Base-by-base conservation (phyloP, 1,139 yeast species). In the Torulaspora globosa region DNA sequence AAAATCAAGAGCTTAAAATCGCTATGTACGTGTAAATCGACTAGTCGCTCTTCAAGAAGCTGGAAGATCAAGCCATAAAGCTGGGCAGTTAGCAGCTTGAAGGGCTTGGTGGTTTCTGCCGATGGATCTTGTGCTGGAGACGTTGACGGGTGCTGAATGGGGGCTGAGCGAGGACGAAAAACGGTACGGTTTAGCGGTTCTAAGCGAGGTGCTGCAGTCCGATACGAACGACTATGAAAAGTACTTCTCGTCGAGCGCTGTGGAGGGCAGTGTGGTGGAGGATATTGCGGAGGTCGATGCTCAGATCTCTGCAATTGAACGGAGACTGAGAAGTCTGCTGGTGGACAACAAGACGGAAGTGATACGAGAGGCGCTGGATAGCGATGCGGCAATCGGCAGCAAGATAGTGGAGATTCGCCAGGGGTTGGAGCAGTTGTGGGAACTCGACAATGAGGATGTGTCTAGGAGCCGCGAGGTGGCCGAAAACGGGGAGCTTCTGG, bases 211-310 rank as follows among this genome's bases (percentile, higher is more conserved):
- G 2, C 45, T 63, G 24, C 61, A 59, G 39, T 54, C 55, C 5
- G 53, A 54, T 9, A 44, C 47, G 5, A 52, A 47, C 12, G 49
- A 50, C 14, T 63, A 61, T 41, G 55, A 49, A 23, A 48, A 45
- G 11, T 63, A 59, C 38, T 59, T 63, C 47, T 57, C 65, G 1
- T 63, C 68, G 0, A 54, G 52, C 27, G 60, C 66, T 6, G 39
- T 43, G 12, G 52, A 58, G 6, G 66, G 66, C 3, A 58, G 61
- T 29, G 56, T 71, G 14, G 67, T 69, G 0, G 73, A 68, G 45
- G 78, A 73, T 45, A 72, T 75, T 33, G 79, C 79, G 0, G 80
- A 76, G 49, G 53, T 74, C 4, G 78, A 74, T 46, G 71, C 74
- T 0, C 46, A 65, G 21, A 70, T 73, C 41, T 59, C 72, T 18